phyloP scores from a whole-genome alignment of 2,329 filamentous ascomycete species.

The Epichloe uncinata region DNA sequence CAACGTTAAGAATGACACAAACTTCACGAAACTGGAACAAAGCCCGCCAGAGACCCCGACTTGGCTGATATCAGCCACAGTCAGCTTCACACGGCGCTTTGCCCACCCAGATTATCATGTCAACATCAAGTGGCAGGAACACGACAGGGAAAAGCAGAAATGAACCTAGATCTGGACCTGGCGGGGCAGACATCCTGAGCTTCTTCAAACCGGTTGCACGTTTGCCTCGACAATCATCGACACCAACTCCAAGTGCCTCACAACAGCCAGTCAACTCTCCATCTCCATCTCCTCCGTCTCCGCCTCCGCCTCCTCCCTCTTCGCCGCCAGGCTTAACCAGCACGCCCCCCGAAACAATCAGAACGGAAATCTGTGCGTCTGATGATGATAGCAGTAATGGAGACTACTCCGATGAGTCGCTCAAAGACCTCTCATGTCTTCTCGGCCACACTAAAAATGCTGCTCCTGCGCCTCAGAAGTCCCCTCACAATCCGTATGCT shows the following conservation, averaged over 20 bases:
- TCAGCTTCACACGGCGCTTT: not conserved
- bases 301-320: conserved; percentile 13
- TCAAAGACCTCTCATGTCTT: conserved; percentile 33
- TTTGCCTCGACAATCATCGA: conserved; percentile 6
- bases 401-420: conserved; percentile 40
- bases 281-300: conserved; percentile 8
- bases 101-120: conserved; percentile 1
- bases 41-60: too few species aligned
- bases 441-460: conserved; percentile 14
- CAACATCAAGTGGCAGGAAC: conserved; percentile 15
- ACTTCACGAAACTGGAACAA: not conserved
- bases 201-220: conserved; percentile 24
- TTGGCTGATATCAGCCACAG: not conserved
- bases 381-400: conserved; percentile 56
- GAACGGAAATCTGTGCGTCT: conserved; percentile 48
- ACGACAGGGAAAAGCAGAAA: not conserved
- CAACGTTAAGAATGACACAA: not conserved
- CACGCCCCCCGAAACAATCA: conserved; percentile 13
- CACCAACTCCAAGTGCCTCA: not conserved
- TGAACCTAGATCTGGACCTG: not conserved
- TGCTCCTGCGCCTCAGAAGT: conserved; percentile 2
- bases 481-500: conserved; percentile 14
- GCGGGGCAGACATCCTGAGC: conserved; percentile 21
- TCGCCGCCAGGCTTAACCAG: conserved; percentile 14
- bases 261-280: conserved; percentile 1